Evolutionary conservation across 2,329 filamentous ascomycete species (phyloP).

Genomic region (Neobulgaria alba): DNA sequence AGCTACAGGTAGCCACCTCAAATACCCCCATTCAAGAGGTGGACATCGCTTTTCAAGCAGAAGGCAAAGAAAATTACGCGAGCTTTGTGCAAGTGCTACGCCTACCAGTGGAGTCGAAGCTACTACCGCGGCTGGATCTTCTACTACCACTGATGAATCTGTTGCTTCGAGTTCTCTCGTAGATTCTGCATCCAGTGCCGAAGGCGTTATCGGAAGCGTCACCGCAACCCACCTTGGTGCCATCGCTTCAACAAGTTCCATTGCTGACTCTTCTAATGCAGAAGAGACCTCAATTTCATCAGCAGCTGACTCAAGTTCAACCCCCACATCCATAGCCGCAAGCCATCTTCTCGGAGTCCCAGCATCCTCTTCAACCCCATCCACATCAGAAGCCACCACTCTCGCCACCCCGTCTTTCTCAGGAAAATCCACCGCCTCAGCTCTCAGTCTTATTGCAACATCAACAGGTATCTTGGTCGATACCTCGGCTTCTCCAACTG

Average conservation of each 20-base stretch:
- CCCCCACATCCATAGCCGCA: neutral
- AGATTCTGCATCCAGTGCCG: conserved; percentile 2
- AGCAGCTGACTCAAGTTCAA: neutral
- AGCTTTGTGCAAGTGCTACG: neutral
- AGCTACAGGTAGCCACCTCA: too few relatives aligned
- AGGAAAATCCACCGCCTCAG: neutral
- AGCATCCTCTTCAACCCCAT: neutral
- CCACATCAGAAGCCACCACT: neutral
- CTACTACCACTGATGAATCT: neutral
- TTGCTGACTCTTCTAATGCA: neutral
- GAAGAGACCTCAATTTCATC: neutral
- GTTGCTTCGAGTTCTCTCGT: neutral
- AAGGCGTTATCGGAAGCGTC: conserved; percentile 3
- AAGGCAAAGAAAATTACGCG: neutral
- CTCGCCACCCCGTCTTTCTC: neutral
- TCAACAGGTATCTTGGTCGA: too few relatives aligned
- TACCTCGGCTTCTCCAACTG: too few relatives aligned
- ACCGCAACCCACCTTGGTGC: conserved; percentile 5
- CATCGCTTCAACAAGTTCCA: neutral
- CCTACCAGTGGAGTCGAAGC: neutral
- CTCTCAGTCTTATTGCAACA: neutral
- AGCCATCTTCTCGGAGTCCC: neutral
- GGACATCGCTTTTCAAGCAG: too few relatives aligned
- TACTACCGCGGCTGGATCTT: neutral
- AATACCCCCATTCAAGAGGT: too few relatives aligned